Evolutionary conservation across 495 filamentous ascomycete genomes (phyloP).

Genomic region (Jackrogersella minutella): DNA sequence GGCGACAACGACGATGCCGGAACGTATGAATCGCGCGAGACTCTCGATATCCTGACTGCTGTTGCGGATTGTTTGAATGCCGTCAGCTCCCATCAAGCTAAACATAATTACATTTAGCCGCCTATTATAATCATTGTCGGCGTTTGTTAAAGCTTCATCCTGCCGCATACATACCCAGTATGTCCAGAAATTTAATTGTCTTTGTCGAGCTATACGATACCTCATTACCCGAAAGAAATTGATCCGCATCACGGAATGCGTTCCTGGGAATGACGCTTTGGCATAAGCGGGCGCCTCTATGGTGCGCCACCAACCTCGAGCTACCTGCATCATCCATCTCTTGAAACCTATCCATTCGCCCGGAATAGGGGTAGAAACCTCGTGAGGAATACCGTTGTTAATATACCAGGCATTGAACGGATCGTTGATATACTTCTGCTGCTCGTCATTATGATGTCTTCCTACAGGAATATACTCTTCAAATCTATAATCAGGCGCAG

Average conservation of each 20-base stretch:
- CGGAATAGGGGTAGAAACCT: not conserved
- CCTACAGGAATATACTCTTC: no score
- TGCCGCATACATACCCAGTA: not conserved
- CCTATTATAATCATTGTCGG: not conserved
- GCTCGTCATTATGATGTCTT: no score
- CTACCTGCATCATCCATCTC: slow-evolving; percentile 14
- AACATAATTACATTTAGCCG: not conserved
- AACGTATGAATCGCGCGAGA: not conserved
- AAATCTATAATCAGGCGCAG: no score
- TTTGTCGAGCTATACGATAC: slow-evolving; percentile 4
- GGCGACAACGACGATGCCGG: not conserved
- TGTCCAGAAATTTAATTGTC: not conserved
- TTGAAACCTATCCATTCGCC: not conserved
- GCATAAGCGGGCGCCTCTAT: not conserved
- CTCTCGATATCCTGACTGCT: not conserved
- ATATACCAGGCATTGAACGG: no score
- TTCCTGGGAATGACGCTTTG: not conserved
- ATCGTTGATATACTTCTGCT: no score
- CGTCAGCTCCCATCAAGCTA: not conserved
- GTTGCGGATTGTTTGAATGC: not conserved
- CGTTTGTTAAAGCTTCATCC: not conserved
- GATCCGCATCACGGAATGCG: not conserved
- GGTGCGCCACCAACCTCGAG: not conserved
- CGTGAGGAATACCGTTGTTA: slow-evolving; percentile 13
- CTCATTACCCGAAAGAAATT: slow-evolving; percentile 24